Base-by-base conservation (phyloP, 2,329 filamentous ascomycete species). In the Cladophialophora chaetospira region DNA sequence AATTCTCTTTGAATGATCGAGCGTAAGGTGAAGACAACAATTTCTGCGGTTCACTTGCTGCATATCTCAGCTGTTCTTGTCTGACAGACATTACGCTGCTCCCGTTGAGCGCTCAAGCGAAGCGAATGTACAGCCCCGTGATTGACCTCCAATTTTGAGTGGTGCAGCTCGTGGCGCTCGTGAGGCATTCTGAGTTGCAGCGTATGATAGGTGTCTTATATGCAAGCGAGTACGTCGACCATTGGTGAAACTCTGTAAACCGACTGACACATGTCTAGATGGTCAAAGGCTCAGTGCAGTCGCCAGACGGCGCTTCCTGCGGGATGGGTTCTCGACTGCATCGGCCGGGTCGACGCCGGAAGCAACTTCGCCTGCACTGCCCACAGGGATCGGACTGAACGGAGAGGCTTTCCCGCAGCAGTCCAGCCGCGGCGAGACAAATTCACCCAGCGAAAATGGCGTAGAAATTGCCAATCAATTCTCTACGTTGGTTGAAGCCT, bases 271-370 rank as follows among this genome's bases (percentile, higher is more conserved):
- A 15, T 15, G 6, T 31, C 9, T 19, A 58, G 58, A 61, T 61
- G 59, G 59, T 57, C 46, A 51, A 44, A 46, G 50, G 10, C 51
- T 62, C 28, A 58, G 55, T 44, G 58, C 61, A 47, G 58, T 61
- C 23, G 58, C 58, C 23, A 55, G 60, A 42, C 58, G 40, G 40
- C 51, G 60, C 44, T 53, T 56, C 25, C 45, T 60, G 45, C 57
- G 50, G n/a, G 47, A 57, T 36, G 56, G 52, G n/a, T n/a, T n/a
- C n/a, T n/a, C n/a, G n/a, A n/a, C n/a, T 19, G 55, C 53, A 42
- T 53, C 54, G 8, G 49, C 42, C 9, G 25, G 36, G 15, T 45
- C 57, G 15, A 45, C 46, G 51, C 19, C 55, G 21, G 35, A 28
- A 11, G 36, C 15, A 15, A 13, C 26, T 5, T 36, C 44, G 11